Conservation (phyloP, 352 stramenopile species). For the Saprolegnia parasitica region DNA sequence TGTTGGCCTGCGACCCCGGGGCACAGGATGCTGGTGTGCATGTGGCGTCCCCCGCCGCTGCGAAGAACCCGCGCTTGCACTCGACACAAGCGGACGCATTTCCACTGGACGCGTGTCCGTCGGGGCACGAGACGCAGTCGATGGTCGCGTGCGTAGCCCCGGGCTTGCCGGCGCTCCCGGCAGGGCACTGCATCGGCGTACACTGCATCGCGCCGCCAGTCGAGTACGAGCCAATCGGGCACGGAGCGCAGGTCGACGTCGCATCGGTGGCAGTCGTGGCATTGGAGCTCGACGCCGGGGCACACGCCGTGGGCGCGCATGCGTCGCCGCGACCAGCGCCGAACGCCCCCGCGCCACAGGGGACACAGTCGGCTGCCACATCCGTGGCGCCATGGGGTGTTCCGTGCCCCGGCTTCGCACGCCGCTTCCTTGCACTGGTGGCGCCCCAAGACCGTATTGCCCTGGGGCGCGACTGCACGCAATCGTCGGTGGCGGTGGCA, state of each 20-base stretch:
- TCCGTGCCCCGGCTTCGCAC: conserved; percentile 36
- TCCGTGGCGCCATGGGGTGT: conserved; percentile 35
- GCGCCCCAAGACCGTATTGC: conserved; percentile 37
- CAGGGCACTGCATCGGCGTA: conserved; percentile 33
- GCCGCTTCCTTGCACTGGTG: conserved; percentile 34
- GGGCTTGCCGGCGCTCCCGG: conserved; percentile 33
- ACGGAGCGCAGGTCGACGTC: conserved; percentile 33
- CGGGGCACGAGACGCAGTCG: conserved; percentile 36
- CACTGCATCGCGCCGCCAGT: conserved; percentile 34
- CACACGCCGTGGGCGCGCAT: conserved; percentile 40
- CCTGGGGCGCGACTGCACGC: conserved; percentile 34
- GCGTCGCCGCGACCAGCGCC: conserved; percentile 33
- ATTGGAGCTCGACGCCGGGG: conserved; percentile 36
- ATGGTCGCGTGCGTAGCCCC: conserved; percentile 33
- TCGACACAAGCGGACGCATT: conserved; percentile 38
- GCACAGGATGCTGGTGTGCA: conserved; percentile 39
- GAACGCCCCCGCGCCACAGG: conserved; percentile 38
- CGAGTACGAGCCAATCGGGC: conserved; percentile 35
- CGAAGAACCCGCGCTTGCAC: conserved; percentile 36
- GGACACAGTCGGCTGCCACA: conserved; percentile 35
- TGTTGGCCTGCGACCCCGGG: conserved; percentile 41
- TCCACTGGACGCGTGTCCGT: conserved; percentile 38
- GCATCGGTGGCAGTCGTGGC: conserved; percentile 34
- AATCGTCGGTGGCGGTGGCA: conserved; percentile 33
- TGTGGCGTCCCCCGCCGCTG: conserved; percentile 27